Base-by-base conservation (phyloP, 2,329 filamentous ascomycete species). In the Aureobasidium leucospermi region DNA sequence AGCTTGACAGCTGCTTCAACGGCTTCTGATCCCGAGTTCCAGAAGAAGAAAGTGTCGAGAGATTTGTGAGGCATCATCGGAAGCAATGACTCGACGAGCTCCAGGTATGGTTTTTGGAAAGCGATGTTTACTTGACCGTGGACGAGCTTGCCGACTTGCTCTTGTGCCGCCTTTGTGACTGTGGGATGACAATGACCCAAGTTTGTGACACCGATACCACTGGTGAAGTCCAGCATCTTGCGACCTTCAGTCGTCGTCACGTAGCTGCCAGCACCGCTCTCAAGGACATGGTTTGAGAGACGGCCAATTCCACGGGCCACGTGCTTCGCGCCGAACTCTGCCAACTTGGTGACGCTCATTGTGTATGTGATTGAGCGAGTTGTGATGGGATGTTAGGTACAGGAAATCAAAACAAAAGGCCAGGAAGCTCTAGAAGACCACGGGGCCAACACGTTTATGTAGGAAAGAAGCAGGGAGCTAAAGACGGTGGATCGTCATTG, bases 121-220 rank as follows among this genome's bases (percentile, higher is more conserved):
- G 72, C 73, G 56, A 75, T 75, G 64, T 74, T 74, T 56, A 74
- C 69, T 61, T 75, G 73, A 6, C 70, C 73, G 47, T 75, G 73
- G 46, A 74, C 71, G 15, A 75, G 68, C 42, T 68, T 73, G 41
- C 65, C 70, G 10, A 69, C 65, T 64, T 75, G 73, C 2, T 63
- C 60, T 55, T 73, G 71, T 15, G 70, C 71, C 11, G 71, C 70
- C 56, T 69, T 67, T 11, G 70, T 73, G 36, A 73, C 70, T 13
- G 62, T 65, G 2, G 72, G 71, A 61, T 74, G 71, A 59, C 71
- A 73, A 57, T 74, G 70, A 39, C 70, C 70, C 13, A 72, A 63
- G 47, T 73, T 73, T 9, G 68, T 65, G 59, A 72, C 70, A 31
- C 69, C 70, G 60, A 73, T 72, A 49, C 70, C 70, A 39, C 62